phyloP scores from a whole-genome alignment of 345 rosid species.

The Gossypium bickii region DNA sequence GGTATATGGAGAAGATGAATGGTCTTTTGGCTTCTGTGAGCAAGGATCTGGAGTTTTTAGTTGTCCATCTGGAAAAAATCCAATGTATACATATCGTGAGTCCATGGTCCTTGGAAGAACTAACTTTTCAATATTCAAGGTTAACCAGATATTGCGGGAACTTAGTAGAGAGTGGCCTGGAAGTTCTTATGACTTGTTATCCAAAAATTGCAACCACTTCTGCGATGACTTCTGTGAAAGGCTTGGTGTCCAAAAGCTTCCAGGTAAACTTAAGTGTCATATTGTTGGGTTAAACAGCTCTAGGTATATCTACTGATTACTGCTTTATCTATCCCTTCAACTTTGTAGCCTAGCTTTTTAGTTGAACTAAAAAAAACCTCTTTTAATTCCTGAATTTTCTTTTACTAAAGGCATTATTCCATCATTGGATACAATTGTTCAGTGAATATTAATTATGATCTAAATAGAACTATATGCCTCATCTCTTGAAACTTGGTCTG shows the following conservation, averaged over 20 bases:
- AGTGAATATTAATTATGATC: neutral
- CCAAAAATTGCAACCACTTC: slow-evolving; percentile 94
- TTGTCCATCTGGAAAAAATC: slow-evolving; percentile 78
- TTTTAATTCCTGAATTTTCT: neutral
- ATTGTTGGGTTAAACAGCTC: neutral
- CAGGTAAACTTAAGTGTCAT: slow-evolving; percentile 43
- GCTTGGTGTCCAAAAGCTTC: slow-evolving; percentile 90
- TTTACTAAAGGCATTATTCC: neutral
- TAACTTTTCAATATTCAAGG: slow-evolving; percentile 49
- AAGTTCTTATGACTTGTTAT: slow-evolving; percentile 61
- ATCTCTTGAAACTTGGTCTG: neutral
- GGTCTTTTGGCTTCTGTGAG: slow-evolving; percentile 95
- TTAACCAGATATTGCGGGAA: slow-evolving; percentile 73
- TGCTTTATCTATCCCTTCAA: neutral
- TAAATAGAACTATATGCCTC: neutral
- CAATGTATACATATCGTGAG: slow-evolving; percentile 88
- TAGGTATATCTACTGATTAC: neutral
- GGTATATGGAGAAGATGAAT: slow-evolving; percentile 88
- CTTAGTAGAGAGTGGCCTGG: slow-evolving; percentile 92
- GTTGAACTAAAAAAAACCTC: neutral
- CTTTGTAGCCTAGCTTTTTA: neutral
- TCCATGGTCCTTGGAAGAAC: slow-evolving; percentile 69
- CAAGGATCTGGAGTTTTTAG: slow-evolving; percentile 91
- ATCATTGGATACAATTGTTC: neutral
- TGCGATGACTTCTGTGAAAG: slow-evolving; percentile 82